Evolutionary conservation across 1,139 yeast species (phyloP), one percentile per base, ranked within the genome.

Genomic region (Sugiyamaella sp.): DNA sequence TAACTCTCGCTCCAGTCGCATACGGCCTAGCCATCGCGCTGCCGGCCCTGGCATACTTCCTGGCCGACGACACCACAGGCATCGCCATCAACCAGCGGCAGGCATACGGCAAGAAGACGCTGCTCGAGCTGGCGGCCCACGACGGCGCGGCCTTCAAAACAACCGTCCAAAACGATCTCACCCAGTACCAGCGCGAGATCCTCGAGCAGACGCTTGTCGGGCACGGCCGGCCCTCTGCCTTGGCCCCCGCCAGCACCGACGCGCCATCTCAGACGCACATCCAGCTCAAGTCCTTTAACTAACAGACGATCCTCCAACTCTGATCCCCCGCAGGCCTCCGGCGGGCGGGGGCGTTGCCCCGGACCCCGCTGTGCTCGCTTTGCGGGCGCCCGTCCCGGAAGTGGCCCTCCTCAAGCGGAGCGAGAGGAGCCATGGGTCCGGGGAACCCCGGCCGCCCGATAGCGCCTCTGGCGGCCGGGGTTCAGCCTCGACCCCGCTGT

Each of bases 131-230:
- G 54, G 78, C 86, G 9, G 72, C 74, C 12, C 68, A 75, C 51
- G 76, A 78, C 57, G 75, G 85, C 0, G 71, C 70, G 1, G 69
- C 76, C 4, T 88, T 89, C 71, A 86, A 85, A 61, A 55, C 58
- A 0, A 80, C 79, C 3, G 77, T 85, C 6, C 66, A 64, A 44
- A 51, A 51, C 16, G 68, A 66, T 1, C 55, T 71, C 49, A 54
- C 64, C 6, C 62, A 55, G 24, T 55, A 60, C 53, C 71, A 68
- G 52, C 54, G 62, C 24, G 58, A 59, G 5, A 49, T 61, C 46
- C 55, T 66, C 20, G 65, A 67, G 49, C 53, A 57, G 49, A 59
- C 65, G 12, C 47, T 66, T 52, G 58, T 60, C 16, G 62, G 59
- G 2, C 55, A 47, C 2, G 58, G 49, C 9, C 51, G 22, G n/a